Percentiles rank a stretch among this genome's conserved stretches.
These are phyloP conservation scores for Diaporthe longicolla DNA, from an alignment of 2,329 filamentous ascomycete species.

Conservation along the genomic window DNA sequence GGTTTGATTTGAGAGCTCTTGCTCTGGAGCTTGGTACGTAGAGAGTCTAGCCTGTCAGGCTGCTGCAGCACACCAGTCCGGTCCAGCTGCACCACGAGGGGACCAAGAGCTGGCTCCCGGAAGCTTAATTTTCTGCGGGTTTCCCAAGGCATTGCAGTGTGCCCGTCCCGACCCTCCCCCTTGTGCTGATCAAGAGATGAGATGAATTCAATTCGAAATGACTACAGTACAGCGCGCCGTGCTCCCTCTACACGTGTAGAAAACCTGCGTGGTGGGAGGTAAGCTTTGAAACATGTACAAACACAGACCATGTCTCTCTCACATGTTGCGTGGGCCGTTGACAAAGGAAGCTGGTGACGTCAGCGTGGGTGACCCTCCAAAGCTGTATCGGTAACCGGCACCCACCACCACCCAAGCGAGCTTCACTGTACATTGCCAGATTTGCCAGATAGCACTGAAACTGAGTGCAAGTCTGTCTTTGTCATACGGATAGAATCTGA, in stretches of 20 bases:
- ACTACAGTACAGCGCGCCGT: background rate
- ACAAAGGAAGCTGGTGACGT: slow-evolving; percentile 7
- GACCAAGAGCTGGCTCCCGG: background rate
- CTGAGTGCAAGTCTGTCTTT: no score
- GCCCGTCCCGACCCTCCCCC: background rate
- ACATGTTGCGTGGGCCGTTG: background rate
- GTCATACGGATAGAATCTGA: background rate
- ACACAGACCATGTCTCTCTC: background rate
- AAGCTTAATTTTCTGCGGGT: slow-evolving; percentile 5
- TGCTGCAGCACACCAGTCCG: background rate
- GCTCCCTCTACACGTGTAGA: no score
- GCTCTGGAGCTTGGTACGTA: background rate
- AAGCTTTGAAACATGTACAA: background rate
- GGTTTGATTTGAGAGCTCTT: background rate
- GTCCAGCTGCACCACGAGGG: background rate
- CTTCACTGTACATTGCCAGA: background rate
- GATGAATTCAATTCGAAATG: slow-evolving; percentile 18
- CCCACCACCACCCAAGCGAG: background rate
- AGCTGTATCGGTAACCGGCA: background rate
- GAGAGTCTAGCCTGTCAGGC: background rate
- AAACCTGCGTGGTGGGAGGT: background rate
- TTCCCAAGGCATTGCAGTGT: background rate
- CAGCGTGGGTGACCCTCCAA: background rate
- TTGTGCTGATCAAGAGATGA: slow-evolving; percentile 12
- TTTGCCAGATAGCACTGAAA: background rate